Conservation (phyloP, 768 basidiomycete species). For the Termitomyces sp. region DNA sequence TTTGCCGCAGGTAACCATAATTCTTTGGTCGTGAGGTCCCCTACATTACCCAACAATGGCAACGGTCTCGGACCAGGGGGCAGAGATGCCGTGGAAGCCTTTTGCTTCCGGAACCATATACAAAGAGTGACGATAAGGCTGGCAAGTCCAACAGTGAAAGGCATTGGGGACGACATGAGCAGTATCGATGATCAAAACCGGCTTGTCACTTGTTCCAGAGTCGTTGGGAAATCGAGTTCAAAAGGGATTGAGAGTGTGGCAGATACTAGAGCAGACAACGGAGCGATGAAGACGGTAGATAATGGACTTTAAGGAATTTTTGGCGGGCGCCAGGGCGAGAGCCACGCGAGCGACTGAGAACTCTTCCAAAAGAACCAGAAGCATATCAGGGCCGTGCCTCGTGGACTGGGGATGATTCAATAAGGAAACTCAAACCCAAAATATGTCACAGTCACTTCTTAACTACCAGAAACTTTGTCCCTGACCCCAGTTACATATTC, state of each 20-base stretch:
- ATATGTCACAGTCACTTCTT: background rate
- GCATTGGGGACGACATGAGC: slow-evolving; percentile 17
- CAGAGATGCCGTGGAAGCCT: slow-evolving; percentile 32
- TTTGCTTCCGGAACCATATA: slow-evolving; percentile 38
- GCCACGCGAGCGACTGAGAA: slow-evolving; percentile 13
- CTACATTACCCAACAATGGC: slow-evolving; percentile 60
- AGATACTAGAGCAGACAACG: background rate
- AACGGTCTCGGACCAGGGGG: slow-evolving; percentile 68
- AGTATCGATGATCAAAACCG: slow-evolving; percentile 1
- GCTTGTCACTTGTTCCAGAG: background rate
- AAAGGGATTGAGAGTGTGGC: background rate
- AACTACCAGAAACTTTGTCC: background rate
- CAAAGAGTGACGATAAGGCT: slow-evolving; percentile 33
- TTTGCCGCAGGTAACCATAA: slow-evolving; percentile 57
- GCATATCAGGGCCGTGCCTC: slow-evolving; percentile 10
- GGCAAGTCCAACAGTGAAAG: slow-evolving; percentile 25
- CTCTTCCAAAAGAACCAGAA: slow-evolving; percentile 11
- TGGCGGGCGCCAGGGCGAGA: slow-evolving; percentile 10
- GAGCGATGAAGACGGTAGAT: slow-evolving; percentile 4
- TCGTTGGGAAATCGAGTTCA: background rate
- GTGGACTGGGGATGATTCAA: slow-evolving; percentile 2
- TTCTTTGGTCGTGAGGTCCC: slow-evolving; percentile 53
- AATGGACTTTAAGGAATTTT: slow-evolving; percentile 12
- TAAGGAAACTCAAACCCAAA: slow-evolving; percentile 9
- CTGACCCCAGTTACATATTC: background rate